Percentiles rank a stretch among this genome's conserved stretches.
Evolutionary conservation across 2,329 filamentous ascomycete genomes (phyloP).

Genomic region (Colletotrichum sp.): DNA sequence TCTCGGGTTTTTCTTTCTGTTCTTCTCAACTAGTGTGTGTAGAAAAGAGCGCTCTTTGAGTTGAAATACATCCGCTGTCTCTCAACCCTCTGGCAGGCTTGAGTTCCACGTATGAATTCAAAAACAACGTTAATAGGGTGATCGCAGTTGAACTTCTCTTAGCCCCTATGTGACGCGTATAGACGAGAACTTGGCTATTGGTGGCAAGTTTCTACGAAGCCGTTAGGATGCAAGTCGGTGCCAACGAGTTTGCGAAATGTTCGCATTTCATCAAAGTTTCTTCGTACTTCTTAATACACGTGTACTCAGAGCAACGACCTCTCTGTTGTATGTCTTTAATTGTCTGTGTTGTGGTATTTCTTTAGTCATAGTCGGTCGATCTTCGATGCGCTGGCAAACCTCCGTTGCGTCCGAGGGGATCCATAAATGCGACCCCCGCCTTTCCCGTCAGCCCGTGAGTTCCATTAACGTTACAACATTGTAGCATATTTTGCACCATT

Average conservation of each 20-base stretch:
- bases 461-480: background rate
- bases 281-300: too few species aligned
- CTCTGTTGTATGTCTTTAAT: background rate
- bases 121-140: background rate
- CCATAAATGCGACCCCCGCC: background rate
- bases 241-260: too few species aligned
- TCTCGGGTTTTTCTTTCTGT: background rate
- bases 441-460: background rate
- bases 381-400: background rate
- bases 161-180: too few species aligned
- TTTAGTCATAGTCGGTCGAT: background rate
- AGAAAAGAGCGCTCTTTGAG: background rate
- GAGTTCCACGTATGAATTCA: background rate
- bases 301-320: too few species aligned
- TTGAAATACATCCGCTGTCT: background rate
- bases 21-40: background rate
- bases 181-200: too few species aligned
- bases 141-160: too few species aligned
- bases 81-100: rapidly evolving
- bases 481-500: background rate
- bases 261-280: too few species aligned
- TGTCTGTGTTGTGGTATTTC: background rate
- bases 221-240: too few species aligned
- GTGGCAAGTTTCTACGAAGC: too few species aligned
- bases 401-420: background rate